A percentile compares a stretch with the other conserved stretches of the same genome.
Conservation (phyloP, 2,329 filamentous ascomycete genomes). For the Niveomyces coronatus region DNA sequence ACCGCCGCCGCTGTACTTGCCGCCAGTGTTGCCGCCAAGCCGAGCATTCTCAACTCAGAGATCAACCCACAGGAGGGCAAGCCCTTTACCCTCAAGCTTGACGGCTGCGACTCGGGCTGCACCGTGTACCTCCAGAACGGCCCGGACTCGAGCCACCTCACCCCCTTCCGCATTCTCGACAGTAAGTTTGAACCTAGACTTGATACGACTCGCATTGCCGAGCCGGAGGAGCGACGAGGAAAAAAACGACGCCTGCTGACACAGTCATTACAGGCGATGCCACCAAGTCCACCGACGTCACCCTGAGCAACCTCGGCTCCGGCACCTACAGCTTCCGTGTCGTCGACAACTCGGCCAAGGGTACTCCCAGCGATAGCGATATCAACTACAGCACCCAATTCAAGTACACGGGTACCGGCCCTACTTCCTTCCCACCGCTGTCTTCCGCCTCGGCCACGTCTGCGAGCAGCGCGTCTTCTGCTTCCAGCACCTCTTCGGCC, state of each 20-base stretch:
- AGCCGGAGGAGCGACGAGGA: not conserved
- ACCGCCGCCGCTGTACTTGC: conserved; percentile 3
- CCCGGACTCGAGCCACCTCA: not conserved
- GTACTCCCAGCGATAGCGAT: not conserved
- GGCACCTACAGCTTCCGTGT: conserved; percentile 8
- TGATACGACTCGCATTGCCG: not conserved
- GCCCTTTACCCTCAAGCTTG: conserved; percentile 3
- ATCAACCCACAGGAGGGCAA: conserved; percentile 6
- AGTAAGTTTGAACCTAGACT: not conserved
- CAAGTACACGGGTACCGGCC: conserved; percentile 6
- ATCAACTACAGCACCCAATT: conserved; percentile 6
- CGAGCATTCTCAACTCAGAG: conserved; percentile 1
- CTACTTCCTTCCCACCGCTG: conserved; percentile 8
- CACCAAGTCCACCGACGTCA: conserved; percentile 1
- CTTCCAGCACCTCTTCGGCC: not conserved
- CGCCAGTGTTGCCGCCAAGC: conserved; percentile 7
- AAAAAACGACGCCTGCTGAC: not conserved
- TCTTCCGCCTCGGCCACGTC: conserved; percentile 3
- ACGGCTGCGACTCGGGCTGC: conserved; percentile 1
- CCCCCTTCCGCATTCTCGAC: conserved; percentile 1
- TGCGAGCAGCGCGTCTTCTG: not conserved
- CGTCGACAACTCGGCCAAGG: conserved; percentile 4
- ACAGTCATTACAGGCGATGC: not conserved
- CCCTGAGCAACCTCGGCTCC: conserved; percentile 4
- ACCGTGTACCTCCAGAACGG: conserved; percentile 8